Base-by-base conservation (phyloP, 768 basidiomycete genomes). In the Cubamyces lactineus region DNA sequence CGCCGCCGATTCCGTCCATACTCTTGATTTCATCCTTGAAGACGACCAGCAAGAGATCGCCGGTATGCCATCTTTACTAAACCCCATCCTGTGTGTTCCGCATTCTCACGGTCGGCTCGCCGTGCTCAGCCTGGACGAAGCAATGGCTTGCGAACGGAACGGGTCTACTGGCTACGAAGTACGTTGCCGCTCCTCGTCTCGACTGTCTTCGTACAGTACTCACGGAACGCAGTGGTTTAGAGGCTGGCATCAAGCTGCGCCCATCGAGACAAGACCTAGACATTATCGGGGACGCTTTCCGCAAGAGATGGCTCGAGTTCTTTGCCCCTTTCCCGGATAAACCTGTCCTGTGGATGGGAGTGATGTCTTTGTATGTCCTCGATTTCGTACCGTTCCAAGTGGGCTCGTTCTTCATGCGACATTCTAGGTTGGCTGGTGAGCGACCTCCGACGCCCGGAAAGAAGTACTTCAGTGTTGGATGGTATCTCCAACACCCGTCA, bases 81-180 rank as follows among this genome's bases (percentile, higher is more conserved):
- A n/a, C n/a, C n/a, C n/a, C n/a, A n/a, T n/a, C n/a, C n/a, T n/a
- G n/a, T n/a, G n/a, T n/a, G n/a, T 19, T 16, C 17, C 3, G 15
- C 40, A 12, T 46, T 34, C 34, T 34, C 1, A 21, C 28, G 21
- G 30, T 5, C 48, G 16, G 9, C 15, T 3, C n/a, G n/a, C n/a
- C n/a, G n/a, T n/a, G n/a, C 12, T 16, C 39, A 80, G 78, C 72
- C 53, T 74, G 75, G 69, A 67, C 66, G 43, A 61, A 56, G 17
- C 71, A 78, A 46, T 82, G 75, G 72, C 62, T 67, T 12, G 64
- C 67, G 17, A 70, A 71, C 0, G 85, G 83, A 0, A 76, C 71
- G 38, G 84, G 85, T 1, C 66, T 82, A 43, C 74, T 88, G 66
- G 77, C 84, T 2, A 78, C 82, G 62, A 88, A 84, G 88, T 86